Conservation (phyloP, 1,139 yeast species). For the Keqinozyma sinolaborantium region DNA sequence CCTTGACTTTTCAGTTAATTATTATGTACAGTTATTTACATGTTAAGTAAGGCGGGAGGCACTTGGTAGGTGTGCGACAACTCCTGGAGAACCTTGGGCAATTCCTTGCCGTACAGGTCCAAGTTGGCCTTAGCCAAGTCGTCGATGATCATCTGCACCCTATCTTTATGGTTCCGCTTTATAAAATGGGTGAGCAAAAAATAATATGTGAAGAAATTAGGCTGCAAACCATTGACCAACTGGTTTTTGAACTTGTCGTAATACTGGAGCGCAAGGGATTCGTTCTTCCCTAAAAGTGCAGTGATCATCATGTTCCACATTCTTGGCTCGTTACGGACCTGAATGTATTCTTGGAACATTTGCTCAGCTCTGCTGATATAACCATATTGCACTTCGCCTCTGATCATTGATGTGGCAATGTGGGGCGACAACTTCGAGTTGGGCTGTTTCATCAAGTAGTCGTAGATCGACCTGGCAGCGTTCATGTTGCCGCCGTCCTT, state of each 20-base stretch:
- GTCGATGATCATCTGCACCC: slow-evolving; percentile 34
- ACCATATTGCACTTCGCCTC: slow-evolving; percentile 54
- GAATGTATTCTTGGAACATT: slow-evolving; percentile 43
- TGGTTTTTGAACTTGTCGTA: slow-evolving; percentile 26
- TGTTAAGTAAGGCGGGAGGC: slow-evolving; percentile 1
- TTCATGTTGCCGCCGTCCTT: slow-evolving; percentile 43
- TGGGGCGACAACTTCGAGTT: slow-evolving; percentile 34
- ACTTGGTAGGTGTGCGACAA: slow-evolving; percentile 5
- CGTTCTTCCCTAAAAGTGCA: slow-evolving; percentile 38
- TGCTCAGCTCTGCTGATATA: slow-evolving; percentile 43
- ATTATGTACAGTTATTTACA: slow-evolving; percentile 1
- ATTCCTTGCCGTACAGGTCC: slow-evolving; percentile 33
- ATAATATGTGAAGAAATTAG: slow-evolving; percentile 58
- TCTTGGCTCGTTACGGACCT: slow-evolving; percentile 31
- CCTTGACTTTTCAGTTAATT: too few relatives aligned
- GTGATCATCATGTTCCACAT: slow-evolving; percentile 61
- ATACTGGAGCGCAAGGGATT: slow-evolving; percentile 37
- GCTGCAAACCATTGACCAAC: slow-evolving; percentile 19
- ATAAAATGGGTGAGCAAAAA: slow-evolving; percentile 47
- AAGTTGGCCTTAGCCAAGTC: slow-evolving; percentile 26
- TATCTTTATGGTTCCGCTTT: slow-evolving; percentile 25
- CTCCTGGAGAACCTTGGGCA: slow-evolving; percentile 27
- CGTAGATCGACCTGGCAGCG: slow-evolving; percentile 53
- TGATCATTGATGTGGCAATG: slow-evolving; percentile 56
- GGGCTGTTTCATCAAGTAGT: slow-evolving; percentile 15